phyloP scores from a whole-genome alignment of 78 protist species.

The Guillardia theta region DNA sequence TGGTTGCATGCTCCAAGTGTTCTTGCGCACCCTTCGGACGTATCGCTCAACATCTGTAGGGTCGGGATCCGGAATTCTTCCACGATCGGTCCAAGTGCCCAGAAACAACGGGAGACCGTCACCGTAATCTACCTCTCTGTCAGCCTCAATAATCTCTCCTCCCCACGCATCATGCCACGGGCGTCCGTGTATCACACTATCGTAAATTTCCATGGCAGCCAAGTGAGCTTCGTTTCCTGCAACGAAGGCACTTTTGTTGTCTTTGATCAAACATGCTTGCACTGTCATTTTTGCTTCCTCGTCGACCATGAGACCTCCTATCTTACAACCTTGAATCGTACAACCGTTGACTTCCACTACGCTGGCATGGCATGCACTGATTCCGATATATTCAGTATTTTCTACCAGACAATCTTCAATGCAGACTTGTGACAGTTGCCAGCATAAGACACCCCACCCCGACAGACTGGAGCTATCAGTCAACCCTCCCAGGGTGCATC shows the following conservation, averaged over 20 bases:
- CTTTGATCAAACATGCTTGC: not conserved
- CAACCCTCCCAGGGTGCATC: not conserved
- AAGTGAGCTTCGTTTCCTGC: not conserved
- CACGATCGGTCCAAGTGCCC: constrained; percentile 2
- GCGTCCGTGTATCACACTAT: not conserved
- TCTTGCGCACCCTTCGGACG: not conserved
- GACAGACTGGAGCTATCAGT: no score
- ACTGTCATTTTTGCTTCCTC: not conserved
- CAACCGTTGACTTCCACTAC: not conserved
- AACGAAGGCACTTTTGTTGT: not conserved
- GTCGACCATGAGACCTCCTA: not conserved
- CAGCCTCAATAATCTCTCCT: not conserved
- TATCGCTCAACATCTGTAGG: not conserved
- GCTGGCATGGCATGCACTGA: not conserved
- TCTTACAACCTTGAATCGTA: not conserved
- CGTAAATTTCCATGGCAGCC: not conserved
- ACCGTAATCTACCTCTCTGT: not conserved
- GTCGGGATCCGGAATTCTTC: not conserved
- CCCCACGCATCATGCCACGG: constrained; percentile 10
- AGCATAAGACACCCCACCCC: not conserved
- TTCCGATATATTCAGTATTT: not conserved
- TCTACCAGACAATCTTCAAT: not conserved
- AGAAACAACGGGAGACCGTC: not conserved
- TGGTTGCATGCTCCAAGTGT: not conserved
- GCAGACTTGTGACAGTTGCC: not conserved